Conservation (phyloP, 73 alveolate genomes). For the Tetrahymena elliotti region DNA sequence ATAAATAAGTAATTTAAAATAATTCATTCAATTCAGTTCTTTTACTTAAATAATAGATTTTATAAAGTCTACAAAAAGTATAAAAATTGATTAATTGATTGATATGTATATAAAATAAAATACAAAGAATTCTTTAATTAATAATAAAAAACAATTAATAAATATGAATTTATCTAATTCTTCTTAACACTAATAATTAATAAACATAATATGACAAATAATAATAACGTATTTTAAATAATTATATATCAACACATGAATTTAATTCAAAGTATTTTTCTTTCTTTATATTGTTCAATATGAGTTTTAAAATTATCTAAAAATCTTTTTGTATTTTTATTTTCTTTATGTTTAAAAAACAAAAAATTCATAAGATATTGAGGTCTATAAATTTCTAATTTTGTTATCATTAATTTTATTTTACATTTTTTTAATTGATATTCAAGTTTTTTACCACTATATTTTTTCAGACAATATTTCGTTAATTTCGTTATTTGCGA, state of each 20-base stretch:
- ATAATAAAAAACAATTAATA: no score
- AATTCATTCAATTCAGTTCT: not conserved
- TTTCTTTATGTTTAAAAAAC: not conserved
- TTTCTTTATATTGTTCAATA: no score
- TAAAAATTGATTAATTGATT: no score
- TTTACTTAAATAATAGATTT: not conserved
- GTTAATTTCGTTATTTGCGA: no score
- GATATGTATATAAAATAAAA: not conserved
- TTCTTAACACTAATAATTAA: not conserved
- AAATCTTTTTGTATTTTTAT: not conserved
- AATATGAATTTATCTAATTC: not conserved
- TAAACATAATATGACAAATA: no score
- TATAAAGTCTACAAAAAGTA: not conserved
- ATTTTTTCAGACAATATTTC: no score
- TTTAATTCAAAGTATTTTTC: not conserved
- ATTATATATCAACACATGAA: not conserved
- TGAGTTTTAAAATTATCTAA: not conserved
- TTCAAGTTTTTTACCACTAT: no score
- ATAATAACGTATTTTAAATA: no score
- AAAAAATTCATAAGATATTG: no score
- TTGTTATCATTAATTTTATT: no score
- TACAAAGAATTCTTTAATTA: not conserved
- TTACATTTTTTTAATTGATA: no score
- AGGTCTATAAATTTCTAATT: no score
- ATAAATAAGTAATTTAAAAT: not conserved